These are phyloP conservation scores for Raffaelea arxii DNA, from an alignment of 2,329 filamentous ascomycete species.

Conservation along the genomic window DNA sequence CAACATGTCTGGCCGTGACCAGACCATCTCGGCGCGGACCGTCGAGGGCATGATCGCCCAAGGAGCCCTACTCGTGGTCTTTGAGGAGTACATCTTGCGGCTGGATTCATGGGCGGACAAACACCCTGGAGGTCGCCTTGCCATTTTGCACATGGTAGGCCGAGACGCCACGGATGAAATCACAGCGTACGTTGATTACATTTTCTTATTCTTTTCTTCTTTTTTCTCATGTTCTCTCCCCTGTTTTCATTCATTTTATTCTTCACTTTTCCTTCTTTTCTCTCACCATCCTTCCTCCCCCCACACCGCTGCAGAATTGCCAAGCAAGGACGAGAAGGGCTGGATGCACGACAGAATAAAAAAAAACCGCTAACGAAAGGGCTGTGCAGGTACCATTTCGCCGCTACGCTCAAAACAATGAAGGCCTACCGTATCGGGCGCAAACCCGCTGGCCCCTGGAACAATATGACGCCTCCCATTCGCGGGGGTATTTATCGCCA, in stretches of 20 bases:
- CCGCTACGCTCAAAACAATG: slow-evolving; percentile 44
- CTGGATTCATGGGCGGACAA: slow-evolving; percentile 48
- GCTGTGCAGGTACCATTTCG: slow-evolving; percentile 46
- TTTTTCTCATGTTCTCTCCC: neutral
- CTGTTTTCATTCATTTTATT: neutral
- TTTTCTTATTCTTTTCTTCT: neutral
- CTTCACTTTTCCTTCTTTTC: neutral
- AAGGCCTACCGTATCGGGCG: slow-evolving; percentile 50
- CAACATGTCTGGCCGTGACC: slow-evolving; percentile 22
- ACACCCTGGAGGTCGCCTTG: slow-evolving; percentile 49
- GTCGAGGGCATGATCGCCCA: slow-evolving; percentile 44
- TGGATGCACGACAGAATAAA: neutral
- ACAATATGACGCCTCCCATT: slow-evolving; percentile 50
- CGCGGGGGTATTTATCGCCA: slow-evolving; percentile 10
- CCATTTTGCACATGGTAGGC: slow-evolving; percentile 54
- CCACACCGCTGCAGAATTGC: too few species aligned
- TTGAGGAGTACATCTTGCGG: slow-evolving; percentile 42
- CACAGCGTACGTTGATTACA: slow-evolving; percentile 35
- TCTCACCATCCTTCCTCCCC: neutral
- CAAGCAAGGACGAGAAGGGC: too few species aligned
- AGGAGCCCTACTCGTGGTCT: slow-evolving; percentile 46
- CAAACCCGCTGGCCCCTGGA: slow-evolving; percentile 43
- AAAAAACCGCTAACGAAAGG: neutral
- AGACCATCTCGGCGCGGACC: slow-evolving; percentile 30
- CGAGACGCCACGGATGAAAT: slow-evolving; percentile 52